phyloP scores from a whole-genome alignment of 2,329 filamentous ascomycete genomes.

The Chaetoscypha palmicola region DNA sequence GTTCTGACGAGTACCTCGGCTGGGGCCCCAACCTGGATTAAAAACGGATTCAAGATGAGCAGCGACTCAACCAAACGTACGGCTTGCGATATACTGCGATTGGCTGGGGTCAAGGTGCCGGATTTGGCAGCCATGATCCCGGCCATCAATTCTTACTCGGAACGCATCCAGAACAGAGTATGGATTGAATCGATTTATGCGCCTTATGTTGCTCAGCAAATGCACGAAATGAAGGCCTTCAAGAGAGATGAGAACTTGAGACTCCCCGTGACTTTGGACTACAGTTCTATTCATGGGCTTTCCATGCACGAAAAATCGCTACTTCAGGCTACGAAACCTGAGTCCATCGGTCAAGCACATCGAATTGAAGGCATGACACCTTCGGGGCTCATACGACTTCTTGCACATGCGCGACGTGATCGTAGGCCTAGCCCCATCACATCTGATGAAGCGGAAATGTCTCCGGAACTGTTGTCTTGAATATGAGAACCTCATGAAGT shows the following conservation, averaged over 20 bases:
- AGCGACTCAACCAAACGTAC: slow-evolving; percentile 59
- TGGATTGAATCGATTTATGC: slow-evolving; percentile 79
- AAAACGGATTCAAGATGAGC: slow-evolving; percentile 61
- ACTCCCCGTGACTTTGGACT: slow-evolving; percentile 71
- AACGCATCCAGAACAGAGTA: slow-evolving; percentile 60
- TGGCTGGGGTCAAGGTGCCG: slow-evolving; percentile 52
- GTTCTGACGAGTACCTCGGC: slow-evolving; percentile 53
- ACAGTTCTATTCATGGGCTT: slow-evolving; percentile 63
- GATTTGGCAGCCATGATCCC: slow-evolving; percentile 53
- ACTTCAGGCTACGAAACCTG: slow-evolving; percentile 64
- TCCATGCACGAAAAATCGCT: slow-evolving; percentile 72
- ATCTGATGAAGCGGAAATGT: no score
- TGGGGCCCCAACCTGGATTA: slow-evolving; percentile 59
- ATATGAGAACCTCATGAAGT: no score
- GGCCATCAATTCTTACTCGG: slow-evolving; percentile 45
- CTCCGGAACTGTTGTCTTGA: no score
- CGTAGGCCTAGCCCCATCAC: no score
- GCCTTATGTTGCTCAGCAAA: slow-evolving; percentile 74
- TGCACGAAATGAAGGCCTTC: slow-evolving; percentile 57
- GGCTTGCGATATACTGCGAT: slow-evolving; percentile 72
- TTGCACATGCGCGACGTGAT: slow-evolving; percentile 47
- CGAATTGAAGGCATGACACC: slow-evolving; percentile 75
- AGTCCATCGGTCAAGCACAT: slow-evolving; percentile 81
- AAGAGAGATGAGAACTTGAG: slow-evolving; percentile 67
- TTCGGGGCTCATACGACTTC: slow-evolving; percentile 50